Evolutionary conservation across 192 early-diverging fungal genomes (phyloP), one percentile per base, ranked within the genome.

Genomic region (Mortierella alpina): DNA sequence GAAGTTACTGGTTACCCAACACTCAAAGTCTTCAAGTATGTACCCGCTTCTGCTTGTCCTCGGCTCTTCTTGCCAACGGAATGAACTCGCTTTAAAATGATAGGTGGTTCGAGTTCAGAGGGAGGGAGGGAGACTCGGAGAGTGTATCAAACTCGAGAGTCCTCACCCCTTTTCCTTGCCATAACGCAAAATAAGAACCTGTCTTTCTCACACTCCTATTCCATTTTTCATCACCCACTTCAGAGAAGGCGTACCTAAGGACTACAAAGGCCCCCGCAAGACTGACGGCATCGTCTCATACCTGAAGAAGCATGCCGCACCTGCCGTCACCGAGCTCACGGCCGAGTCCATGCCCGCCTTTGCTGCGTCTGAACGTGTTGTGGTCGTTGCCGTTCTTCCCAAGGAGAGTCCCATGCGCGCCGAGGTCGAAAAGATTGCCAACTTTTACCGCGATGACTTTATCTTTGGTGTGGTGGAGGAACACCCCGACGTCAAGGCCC

Each of bases 1-100:
- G 89, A 90, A 44, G 86, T 99, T 53, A 82, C 89, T 67, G 97
- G 96, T 53, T 98, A 96, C 92, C 96, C 96, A n/a, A 96, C 96
- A 10, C 82, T 98, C 70, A 99, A 97, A 86, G 86, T 98, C 50
- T 95, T 96, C 86, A 86, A 84, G 85, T 80, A 81, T 82, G 51
- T 58, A 17, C 40, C 31, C 31, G 31, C 31, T 3, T 31, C 31
- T 31, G 31, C 31, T 31, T 31, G 31, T 3, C 31, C 31, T 31
- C 31, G 1, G 3, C 31, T 31, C 31, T 31, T 31, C 31, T 31
- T 31, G 31, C 31, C 31, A 31, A 31, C 31, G 3, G 31, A 31
- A 31, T 31, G 31, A 31, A 31, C 1, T 31, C 31, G 31, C 39
- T 52, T 59, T 54, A 3, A 40, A 45, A 39, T 46, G 15, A 22